phyloP scores from a whole-genome alignment of 148 eudicot species.

The Chenopodium formosanum region DNA sequence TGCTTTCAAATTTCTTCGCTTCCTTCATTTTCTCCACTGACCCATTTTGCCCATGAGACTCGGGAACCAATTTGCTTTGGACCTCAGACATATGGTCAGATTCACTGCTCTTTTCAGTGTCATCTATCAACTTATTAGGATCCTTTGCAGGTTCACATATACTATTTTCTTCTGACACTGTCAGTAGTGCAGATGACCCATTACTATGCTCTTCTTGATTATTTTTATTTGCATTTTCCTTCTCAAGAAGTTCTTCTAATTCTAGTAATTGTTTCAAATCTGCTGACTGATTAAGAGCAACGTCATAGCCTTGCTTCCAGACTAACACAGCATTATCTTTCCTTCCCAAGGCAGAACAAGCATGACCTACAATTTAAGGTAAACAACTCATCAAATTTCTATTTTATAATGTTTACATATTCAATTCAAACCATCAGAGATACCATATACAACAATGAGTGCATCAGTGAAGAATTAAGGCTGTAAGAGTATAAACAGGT shows the following conservation, averaged over 20 bases:
- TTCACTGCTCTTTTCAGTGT: slow-evolving; percentile 39
- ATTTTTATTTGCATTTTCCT: slow-evolving; percentile 40
- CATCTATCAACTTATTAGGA: slow-evolving; percentile 35
- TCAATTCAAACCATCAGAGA: background rate
- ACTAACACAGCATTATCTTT: slow-evolving; percentile 72
- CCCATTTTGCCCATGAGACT: slow-evolving; percentile 32
- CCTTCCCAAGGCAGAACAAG: slow-evolving; percentile 78
- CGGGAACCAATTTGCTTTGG: slow-evolving; percentile 29
- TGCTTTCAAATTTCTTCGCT: slow-evolving; percentile 35
- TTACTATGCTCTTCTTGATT: slow-evolving; percentile 40
- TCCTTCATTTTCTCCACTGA: slow-evolving; percentile 40
- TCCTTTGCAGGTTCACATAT: slow-evolving; percentile 37
- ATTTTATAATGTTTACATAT: background rate
- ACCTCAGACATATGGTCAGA: slow-evolving; percentile 38
- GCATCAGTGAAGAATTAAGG: background rate
- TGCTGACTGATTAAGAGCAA: slow-evolving; percentile 67
- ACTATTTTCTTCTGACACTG: slow-evolving; percentile 38
- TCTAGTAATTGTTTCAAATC: slow-evolving; percentile 87
- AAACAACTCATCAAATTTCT: slow-evolving; percentile 1
- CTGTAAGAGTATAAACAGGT: background rate
- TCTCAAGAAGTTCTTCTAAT: slow-evolving; percentile 71
- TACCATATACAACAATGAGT: background rate
- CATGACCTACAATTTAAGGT: slow-evolving; percentile 56
- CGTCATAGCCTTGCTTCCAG: slow-evolving; percentile 89
- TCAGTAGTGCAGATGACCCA: slow-evolving; percentile 35